Conservation (phyloP, 1,284 basidiomycete species). For the Acaromyces ingoldii region DNA sequence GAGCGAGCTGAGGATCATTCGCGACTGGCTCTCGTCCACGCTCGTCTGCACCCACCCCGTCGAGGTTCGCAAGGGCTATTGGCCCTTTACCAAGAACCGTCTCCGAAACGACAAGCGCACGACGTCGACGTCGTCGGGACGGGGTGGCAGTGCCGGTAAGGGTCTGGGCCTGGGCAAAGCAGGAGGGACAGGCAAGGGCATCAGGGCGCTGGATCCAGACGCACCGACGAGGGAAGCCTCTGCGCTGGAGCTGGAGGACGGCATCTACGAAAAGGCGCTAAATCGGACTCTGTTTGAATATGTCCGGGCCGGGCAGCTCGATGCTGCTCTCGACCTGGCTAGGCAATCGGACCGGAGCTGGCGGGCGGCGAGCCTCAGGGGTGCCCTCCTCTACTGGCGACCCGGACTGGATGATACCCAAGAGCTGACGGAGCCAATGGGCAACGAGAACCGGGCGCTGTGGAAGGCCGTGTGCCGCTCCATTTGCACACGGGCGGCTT, state of each 20-base stretch:
- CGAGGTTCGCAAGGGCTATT: constrained; percentile 49
- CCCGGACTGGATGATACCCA: constrained; percentile 8
- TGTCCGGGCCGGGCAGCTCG: constrained; percentile 72
- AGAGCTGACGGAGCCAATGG: constrained; percentile 30
- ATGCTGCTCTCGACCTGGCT: constrained; percentile 76
- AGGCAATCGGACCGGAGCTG: constrained; percentile 80
- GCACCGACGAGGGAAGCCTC: constrained; percentile 35
- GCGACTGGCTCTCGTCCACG: constrained; percentile 37
- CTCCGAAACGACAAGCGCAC: constrained; percentile 40
- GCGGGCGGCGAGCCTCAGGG: constrained; percentile 79
- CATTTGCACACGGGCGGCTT: constrained; percentile 55
- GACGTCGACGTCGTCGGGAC: constrained; percentile 7
- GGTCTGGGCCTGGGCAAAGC: background rate
- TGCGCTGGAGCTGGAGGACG: constrained; percentile 35
- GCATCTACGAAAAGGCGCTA: constrained; percentile 67
- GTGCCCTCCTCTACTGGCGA: constrained; percentile 56
- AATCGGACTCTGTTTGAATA: constrained; percentile 70
- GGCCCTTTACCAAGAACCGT: constrained; percentile 46
- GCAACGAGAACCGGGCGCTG: constrained; percentile 41
- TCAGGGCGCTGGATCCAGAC: constrained; percentile 45
- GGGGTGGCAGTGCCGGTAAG: background rate
- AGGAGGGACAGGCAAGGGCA: constrained; percentile 18
- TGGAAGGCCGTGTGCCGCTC: constrained; percentile 47
- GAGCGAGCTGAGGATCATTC: constrained; percentile 42
- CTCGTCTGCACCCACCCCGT: constrained; percentile 21